Evolutionary conservation across 345 rosid species (phyloP), one percentile per base, ranked within the genome.

Genomic region (Bruguiera parviflora): DNA sequence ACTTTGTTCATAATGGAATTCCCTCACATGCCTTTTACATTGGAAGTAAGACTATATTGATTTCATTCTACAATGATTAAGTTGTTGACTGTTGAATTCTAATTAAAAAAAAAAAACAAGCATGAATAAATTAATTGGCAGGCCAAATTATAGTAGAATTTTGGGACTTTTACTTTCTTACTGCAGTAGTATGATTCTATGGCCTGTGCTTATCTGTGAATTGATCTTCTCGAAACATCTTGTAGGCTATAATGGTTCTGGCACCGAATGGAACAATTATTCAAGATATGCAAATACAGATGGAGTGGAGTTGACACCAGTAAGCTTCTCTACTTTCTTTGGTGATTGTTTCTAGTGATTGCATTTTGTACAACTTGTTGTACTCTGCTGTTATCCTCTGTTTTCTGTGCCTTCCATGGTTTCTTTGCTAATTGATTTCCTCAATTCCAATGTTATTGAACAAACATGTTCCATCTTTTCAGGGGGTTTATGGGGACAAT

Each of bases 401-500:
- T 43, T 43, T 43, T 15, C 49, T 13, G 18, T 43, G 3, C 1
- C 49, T 43, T 43, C 19, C 3, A 13, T 43, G 13, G 49, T 43
- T 43, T 43, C 49, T 13, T 43, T 43, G 49, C 19, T 11, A 3
- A 43, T 43, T 43, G 18, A 43, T 13, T 43, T 15, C 49, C 3
- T 4, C 0, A 4, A 43, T 43, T 11, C 49, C 19, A 43, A 13
- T 15, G 49, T 43, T 43, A 11, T 43, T 43, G 49, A 43, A 3
- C 49, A 43, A 13, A 43, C 18, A 3, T 13, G 49, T 43, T 43
- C 49, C 5, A 43, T 43, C 18, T 66, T 33, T 47, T 22, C 83
- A 91, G 98, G 97, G 86, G 52, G 74, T 87, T 5, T 90, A 90
- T 78, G 91, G 91, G 69, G 95, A 92, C 59, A 88, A 86, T 74